Conservation (phyloP, 495 filamentous ascomycete species). For the Aspergillus saccharolyticus region DNA sequence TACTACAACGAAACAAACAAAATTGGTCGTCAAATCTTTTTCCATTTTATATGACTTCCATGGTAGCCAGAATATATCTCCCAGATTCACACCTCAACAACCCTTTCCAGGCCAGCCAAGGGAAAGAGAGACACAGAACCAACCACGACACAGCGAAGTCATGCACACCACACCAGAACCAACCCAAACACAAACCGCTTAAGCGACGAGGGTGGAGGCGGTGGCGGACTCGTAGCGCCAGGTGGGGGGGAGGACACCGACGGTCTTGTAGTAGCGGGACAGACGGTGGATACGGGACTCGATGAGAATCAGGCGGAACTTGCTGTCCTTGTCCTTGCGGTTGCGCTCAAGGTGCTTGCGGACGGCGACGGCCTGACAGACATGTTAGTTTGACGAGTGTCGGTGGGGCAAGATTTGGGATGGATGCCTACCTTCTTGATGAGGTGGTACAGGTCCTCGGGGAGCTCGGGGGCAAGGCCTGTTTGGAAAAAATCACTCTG, state of each 20-base stretch:
- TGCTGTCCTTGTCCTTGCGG: conserved; percentile 99
- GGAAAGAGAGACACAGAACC: background rate
- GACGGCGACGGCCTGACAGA: conserved; percentile 82
- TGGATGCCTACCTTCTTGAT: conserved; percentile 85
- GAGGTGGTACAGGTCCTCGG: conserved; percentile 96
- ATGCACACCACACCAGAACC: conserved; percentile 8
- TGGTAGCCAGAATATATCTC: background rate
- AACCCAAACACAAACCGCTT: conserved; percentile 20
- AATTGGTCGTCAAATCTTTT: background rate
- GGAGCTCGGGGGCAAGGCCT: conserved; percentile 97
- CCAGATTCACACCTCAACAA: background rate
- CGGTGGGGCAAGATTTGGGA: background rate
- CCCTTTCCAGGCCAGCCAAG: background rate
- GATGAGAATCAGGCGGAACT: conserved; percentile 99
- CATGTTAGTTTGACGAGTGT: background rate
- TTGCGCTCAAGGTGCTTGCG: conserved; percentile 99
- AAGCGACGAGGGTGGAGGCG: conserved; percentile 52
- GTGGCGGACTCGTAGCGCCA: conserved; percentile 88
- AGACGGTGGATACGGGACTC: conserved; percentile 99
- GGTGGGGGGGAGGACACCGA: conserved; percentile 94
- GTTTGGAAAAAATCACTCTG: conserved; percentile 69
- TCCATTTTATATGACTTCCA: background rate
- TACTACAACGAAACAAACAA: no score
- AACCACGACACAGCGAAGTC: conserved; percentile 2
- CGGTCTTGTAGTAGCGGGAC: conserved; percentile 96